A percentile compares a stretch with the other conserved stretches of the same genome.
phyloP scores from a whole-genome alignment of 164 flowering plant genomes.

The Buxus sempervirens region DNA sequence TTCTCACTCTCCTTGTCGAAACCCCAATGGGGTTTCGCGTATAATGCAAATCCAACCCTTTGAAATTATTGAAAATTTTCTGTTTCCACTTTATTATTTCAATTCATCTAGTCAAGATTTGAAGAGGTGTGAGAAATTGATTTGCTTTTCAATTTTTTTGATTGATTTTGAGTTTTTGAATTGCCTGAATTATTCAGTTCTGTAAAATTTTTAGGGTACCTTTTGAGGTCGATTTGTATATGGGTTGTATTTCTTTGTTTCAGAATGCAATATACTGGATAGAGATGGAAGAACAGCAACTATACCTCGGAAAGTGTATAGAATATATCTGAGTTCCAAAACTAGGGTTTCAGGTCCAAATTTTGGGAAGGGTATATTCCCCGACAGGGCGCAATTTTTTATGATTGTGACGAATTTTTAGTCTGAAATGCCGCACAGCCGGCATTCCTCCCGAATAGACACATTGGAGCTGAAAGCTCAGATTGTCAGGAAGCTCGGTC shows the following conservation, averaged over 20 bases:
- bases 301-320: conserved; percentile 9
- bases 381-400: conserved; percentile 2
- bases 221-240: conserved; percentile 19
- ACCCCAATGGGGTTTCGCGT: conserved; percentile 9
- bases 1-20: neutral
- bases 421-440: conserved; percentile 35
- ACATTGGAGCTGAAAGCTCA: conserved; percentile 57
- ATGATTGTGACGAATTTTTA: conserved; percentile 23
- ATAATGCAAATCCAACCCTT: conserved; percentile 1
- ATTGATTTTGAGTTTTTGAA: neutral
- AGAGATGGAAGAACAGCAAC: conserved; percentile 1
- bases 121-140: neutral
- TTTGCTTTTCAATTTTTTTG: neutral
- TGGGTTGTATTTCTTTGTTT: conserved; percentile 13
- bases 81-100: neutral
- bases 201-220: conserved; percentile 1
- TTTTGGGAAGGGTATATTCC: conserved; percentile 9
- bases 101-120: neutral
- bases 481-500: conserved; percentile 59
- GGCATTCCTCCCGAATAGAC: conserved; percentile 45
- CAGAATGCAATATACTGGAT: conserved; percentile 1
- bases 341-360: conserved; percentile 28
- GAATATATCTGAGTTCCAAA: conserved; percentile 1
- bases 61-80: neutral
- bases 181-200: neutral